Conservation (phyloP, 176 grass and related monocot species). For the Carex parvula region DNA sequence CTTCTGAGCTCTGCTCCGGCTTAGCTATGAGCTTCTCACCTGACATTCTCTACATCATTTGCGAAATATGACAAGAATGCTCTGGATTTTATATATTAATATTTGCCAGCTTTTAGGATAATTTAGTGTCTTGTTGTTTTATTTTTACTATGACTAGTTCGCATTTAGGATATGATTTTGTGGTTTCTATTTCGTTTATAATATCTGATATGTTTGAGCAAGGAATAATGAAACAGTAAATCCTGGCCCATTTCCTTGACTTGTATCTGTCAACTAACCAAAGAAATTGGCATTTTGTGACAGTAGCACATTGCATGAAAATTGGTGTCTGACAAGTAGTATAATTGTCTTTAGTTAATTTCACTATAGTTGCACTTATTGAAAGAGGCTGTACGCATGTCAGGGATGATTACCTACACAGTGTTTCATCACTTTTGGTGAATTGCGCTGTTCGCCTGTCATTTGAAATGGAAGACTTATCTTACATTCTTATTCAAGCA, state of each 20-base stretch:
- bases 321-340: neutral
- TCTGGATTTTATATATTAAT: neutral
- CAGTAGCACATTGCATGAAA: neutral
- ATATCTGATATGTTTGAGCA: neutral
- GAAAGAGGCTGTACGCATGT: neutral
- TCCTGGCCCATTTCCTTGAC: neutral
- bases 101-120: constrained; percentile 2
- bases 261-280: neutral
- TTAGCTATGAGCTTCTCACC: neutral
- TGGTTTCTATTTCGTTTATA: neutral
- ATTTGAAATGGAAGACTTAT: neutral
- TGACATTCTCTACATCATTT: neutral
- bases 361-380: neutral
- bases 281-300: constrained; percentile 8
- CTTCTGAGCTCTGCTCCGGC: constrained; percentile 3
- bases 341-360: constrained; percentile 10
- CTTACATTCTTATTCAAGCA: neutral
- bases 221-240: neutral
- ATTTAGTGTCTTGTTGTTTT: neutral
- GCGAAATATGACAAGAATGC: neutral
- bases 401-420: neutral
- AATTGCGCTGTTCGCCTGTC: neutral
- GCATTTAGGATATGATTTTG: neutral
- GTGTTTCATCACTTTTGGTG: neutral
- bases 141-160: neutral